Conservation (phyloP, 768 basidiomycete species). For the Sporobolomyces phaffii region DNA sequence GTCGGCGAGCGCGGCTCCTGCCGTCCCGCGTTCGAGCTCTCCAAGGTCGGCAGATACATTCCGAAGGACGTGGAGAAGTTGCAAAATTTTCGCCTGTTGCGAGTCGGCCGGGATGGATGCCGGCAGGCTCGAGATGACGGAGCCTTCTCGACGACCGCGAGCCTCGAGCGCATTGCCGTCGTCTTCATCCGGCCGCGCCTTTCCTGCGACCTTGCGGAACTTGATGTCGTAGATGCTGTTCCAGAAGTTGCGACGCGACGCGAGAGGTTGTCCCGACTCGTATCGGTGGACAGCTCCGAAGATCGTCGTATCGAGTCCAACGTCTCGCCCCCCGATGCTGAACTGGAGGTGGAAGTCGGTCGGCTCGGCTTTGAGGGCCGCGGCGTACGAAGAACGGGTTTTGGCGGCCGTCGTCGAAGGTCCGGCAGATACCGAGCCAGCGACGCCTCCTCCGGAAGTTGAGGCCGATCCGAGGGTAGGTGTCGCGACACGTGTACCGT, state of each 20-base stretch:
- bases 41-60: slow-evolving; percentile 59
- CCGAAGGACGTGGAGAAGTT: slow-evolving; percentile 78
- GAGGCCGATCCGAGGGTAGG: slow-evolving; percentile 58
- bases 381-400: slow-evolving; percentile 66
- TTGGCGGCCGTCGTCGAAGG: background rate
- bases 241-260: slow-evolving; percentile 51
- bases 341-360: slow-evolving; percentile 97
- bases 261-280: slow-evolving; percentile 54
- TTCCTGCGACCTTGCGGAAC: slow-evolving; percentile 81
- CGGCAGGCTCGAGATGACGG: slow-evolving; percentile 61
- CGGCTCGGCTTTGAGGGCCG: slow-evolving; percentile 85
- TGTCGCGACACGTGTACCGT: slow-evolving; percentile 88
- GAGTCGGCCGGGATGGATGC: slow-evolving; percentile 78
- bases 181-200: slow-evolving; percentile 24
- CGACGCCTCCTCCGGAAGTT: too few relatives aligned
- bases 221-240: slow-evolving; percentile 84
- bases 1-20: slow-evolving; percentile 55
- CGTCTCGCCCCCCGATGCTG: slow-evolving; percentile 76
- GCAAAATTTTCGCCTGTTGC: slow-evolving; percentile 80
- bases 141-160: slow-evolving; percentile 42
- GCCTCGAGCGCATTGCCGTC: slow-evolving; percentile 21
- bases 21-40: background rate
- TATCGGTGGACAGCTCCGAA: slow-evolving; percentile 92
- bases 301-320: slow-evolving; percentile 83
- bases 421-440: slow-evolving; percentile 44